Conservation (phyloP, 306 rosid species). For the Malus orientalis region DNA sequence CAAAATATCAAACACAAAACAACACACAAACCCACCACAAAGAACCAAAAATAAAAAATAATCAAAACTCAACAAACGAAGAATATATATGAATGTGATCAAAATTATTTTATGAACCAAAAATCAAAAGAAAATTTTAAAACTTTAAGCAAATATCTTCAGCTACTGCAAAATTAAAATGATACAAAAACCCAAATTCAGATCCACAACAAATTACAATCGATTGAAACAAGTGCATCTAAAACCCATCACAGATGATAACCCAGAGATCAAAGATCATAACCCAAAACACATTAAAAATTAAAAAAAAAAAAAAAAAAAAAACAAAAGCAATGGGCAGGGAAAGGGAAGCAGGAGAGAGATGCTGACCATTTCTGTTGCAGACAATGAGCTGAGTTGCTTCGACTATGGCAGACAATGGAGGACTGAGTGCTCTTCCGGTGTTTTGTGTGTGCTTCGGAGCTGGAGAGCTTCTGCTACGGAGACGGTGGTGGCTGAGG, state of each 20-base stretch:
- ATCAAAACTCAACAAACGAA: background rate
- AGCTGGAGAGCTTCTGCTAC: background rate
- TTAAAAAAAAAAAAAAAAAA: background rate
- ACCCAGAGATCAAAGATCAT: background rate
- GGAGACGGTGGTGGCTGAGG: conserved; percentile 6
- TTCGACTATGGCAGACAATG: background rate
- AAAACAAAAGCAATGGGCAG: background rate
- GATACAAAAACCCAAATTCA: conserved; percentile 10
- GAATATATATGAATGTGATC: background rate
- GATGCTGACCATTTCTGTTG: conserved; percentile 19
- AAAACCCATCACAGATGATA: background rate
- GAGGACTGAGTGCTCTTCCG: background rate
- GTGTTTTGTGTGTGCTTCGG: background rate
- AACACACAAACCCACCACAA: background rate
- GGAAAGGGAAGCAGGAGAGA: background rate
- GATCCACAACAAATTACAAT: conserved; percentile 4
- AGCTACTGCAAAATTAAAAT: background rate
- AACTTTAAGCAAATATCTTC: background rate
- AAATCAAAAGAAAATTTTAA: background rate
- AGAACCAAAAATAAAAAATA: background rate
- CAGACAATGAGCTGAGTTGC: background rate
- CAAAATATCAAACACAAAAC: background rate
- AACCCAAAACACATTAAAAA: background rate
- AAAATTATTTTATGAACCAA: background rate
- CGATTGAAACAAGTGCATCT: background rate